A percentile compares a stretch with the other conserved stretches of the same genome.
Evolutionary conservation across 768 basidiomycete genomes (phyloP).

Genomic region (Tephrocybe sp.): DNA sequence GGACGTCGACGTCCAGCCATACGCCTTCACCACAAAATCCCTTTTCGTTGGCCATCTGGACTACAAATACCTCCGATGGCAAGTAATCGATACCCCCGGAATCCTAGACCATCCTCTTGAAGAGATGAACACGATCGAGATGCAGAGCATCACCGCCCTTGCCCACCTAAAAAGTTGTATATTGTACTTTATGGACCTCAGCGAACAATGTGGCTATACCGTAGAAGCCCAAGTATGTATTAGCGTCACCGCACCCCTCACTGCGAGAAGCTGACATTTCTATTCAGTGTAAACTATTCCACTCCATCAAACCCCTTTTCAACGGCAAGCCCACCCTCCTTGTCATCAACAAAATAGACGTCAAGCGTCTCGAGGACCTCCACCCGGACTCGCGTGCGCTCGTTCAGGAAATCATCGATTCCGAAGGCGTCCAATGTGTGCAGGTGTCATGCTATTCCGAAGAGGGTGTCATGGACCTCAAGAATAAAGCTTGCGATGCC

Average conservation of each 20-base stretch:
- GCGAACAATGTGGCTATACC: slow-evolving; percentile 97
- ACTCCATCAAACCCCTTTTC: slow-evolving; percentile 98
- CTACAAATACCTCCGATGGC: slow-evolving; percentile 99
- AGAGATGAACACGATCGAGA: slow-evolving; percentile 99
- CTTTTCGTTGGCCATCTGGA: slow-evolving; percentile 98
- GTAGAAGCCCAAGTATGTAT: slow-evolving; percentile 87
- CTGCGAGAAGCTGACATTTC: background rate
- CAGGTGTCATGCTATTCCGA: slow-evolving; percentile 95
- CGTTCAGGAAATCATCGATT: slow-evolving; percentile 84
- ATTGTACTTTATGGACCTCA: slow-evolving; percentile 98
- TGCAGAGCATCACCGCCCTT: slow-evolving; percentile 98
- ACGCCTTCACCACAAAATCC: slow-evolving; percentile 98
- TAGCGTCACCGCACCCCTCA: background rate
- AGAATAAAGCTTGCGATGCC: slow-evolving; percentile 93
- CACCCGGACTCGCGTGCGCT: slow-evolving; percentile 71
- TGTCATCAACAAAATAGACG: slow-evolving; percentile 98
- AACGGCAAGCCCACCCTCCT: slow-evolving; percentile 89
- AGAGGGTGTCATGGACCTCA: slow-evolving; percentile 96
- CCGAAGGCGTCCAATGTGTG: slow-evolving; percentile 69
- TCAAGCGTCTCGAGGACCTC: slow-evolving; percentile 86
- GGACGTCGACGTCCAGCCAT: slow-evolving; percentile 99
- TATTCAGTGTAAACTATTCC: slow-evolving; percentile 91
- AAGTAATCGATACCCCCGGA: slow-evolving; percentile 99
- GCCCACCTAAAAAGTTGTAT: slow-evolving; percentile 94
- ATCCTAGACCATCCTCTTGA: slow-evolving; percentile 97